A percentile compares a stretch with the other conserved stretches of the same genome.
phyloP scores from a whole-genome alignment of 2,329 filamentous ascomycete genomes.

The Aspergillus ibericus region DNA sequence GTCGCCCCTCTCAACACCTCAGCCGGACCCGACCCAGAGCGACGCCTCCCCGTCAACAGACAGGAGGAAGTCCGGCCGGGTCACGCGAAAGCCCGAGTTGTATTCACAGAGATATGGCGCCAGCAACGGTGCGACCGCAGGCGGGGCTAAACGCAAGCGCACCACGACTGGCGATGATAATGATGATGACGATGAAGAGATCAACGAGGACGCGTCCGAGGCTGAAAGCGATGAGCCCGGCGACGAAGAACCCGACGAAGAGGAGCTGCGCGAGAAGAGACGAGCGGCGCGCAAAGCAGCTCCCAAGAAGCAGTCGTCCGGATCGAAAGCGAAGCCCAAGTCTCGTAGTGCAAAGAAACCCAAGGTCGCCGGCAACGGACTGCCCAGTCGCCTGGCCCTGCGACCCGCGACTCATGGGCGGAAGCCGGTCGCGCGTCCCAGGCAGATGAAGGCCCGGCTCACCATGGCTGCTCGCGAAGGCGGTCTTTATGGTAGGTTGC shows the following conservation, averaged over 20 bases:
- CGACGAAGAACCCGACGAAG: slow-evolving; percentile 47
- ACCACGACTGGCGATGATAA: slow-evolving; percentile 37
- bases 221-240: slow-evolving; percentile 42
- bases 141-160: slow-evolving; percentile 54
- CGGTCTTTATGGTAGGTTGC: slow-evolving; percentile 57
- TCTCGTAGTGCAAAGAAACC: slow-evolving; percentile 52
- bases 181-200: slow-evolving; percentile 33
- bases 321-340: slow-evolving; percentile 40
- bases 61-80: slow-evolving; percentile 47
- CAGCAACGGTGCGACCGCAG: slow-evolving; percentile 23
- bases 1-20: slow-evolving; percentile 22
- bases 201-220: slow-evolving; percentile 35
- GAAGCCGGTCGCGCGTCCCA: slow-evolving; percentile 46
- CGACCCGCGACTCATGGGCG: slow-evolving; percentile 51
- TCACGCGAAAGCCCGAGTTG: slow-evolving; percentile 43
- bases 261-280: slow-evolving; percentile 49
- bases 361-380: slow-evolving; percentile 54
- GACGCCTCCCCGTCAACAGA: slow-evolving; percentile 29
- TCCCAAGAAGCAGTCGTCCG: slow-evolving; percentile 34
- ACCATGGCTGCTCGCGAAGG: slow-evolving; percentile 54
- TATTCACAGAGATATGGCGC: slow-evolving; percentile 41
- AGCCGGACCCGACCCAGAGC: slow-evolving; percentile 17
- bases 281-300: slow-evolving; percentile 36
- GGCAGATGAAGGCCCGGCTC: slow-evolving; percentile 54
- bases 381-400: slow-evolving; percentile 53